Base-by-base conservation (phyloP, 192 early-diverging fungal genomes). In the Kickxella alabastrina region DNA sequence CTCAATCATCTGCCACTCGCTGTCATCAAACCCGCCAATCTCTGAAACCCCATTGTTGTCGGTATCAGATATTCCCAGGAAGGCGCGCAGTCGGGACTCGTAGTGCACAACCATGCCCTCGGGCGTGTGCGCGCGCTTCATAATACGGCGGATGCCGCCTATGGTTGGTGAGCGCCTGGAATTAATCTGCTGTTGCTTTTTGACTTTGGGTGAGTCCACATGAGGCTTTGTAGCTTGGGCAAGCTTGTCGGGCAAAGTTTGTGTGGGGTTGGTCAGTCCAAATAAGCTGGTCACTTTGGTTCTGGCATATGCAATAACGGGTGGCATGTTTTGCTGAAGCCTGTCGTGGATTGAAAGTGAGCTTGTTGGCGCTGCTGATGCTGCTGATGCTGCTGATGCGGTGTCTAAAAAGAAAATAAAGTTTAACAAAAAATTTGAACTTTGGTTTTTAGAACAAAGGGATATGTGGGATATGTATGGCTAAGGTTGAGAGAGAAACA, bases 101-200 rank as follows among this genome's bases (percentile, higher is more conserved):
- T 66, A 74, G 38, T 74, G 64, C 47, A 61, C 2, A 10, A 74
- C 64, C 21, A 74, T 46, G 1, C 70, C 70, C 23, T 62, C 70
- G 25, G 70, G 70, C 28, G 70, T 66, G 34, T 62, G 70, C 1
- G 64, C 64, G 13, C 70, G 70, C 15, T 52, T 65, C 64, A 74
- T 61, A 21, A 65, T 59, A 23, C 55, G 49, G 9, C 59, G 59
- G n/a, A 74, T 65, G 8, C 59, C 64, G 18, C 51, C 51, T 24
- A 54, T 57, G 12, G 57, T 52, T 9, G 67, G 55, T 17, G 51
- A 49, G 17, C 43, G 35, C 14, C 43, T 25, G 14, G 46, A 15
- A 25, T 43, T 45, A 27, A 45, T 48, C 22, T 26, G 10, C 1
- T 13, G 10, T 18, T 18, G 21, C 25, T 39, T 2, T 12, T 2